Evolutionary conservation across 2,329 filamentous ascomycete genomes (phyloP).

Genomic region (Chaetomiaceae sp.): DNA sequence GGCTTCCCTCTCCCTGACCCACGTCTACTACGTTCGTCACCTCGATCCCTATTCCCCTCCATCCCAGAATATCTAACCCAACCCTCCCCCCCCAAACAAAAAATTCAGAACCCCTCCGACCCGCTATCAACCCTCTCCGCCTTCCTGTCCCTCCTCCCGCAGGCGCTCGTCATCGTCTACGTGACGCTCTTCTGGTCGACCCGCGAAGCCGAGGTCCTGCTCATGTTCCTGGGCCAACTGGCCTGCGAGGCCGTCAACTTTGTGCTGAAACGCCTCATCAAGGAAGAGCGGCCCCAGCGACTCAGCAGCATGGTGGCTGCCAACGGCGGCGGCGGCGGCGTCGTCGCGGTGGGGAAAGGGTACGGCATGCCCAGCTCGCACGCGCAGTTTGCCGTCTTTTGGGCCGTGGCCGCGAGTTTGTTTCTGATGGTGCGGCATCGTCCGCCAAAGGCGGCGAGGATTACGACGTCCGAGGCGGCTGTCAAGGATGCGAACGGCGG

Average conservation of each 20-base stretch:
- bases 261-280: slow-evolving; percentile 80
- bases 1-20: slow-evolving; percentile 87
- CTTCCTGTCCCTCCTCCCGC: slow-evolving; percentile 89
- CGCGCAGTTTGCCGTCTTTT: slow-evolving; percentile 91
- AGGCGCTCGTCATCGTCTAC: slow-evolving; percentile 86
- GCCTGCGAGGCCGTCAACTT: slow-evolving; percentile 91
- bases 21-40: slow-evolving; percentile 82
- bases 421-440: slow-evolving; percentile 81
- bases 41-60: background rate
- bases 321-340: slow-evolving; percentile 50
- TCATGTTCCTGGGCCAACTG: slow-evolving; percentile 91
- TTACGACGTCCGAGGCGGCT: slow-evolving; percentile 2
- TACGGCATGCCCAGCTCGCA: slow-evolving; percentile 97
- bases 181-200: slow-evolving; percentile 85
- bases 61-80: slow-evolving; percentile 1
- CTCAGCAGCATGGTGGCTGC: slow-evolving; percentile 56
- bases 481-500: background rate
- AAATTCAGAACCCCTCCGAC: slow-evolving; percentile 86
- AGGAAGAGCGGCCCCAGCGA: slow-evolving; percentile 77
- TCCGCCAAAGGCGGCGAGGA: slow-evolving; percentile 29
- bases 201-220: slow-evolving; percentile 79
- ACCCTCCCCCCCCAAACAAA: background rate
- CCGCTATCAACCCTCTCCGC: slow-evolving; percentile 81
- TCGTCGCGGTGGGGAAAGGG: slow-evolving; percentile 58
- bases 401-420: slow-evolving; percentile 75